These are phyloP conservation scores for Helianthus annuus DNA, from an alignment of 129 eudicot genomes.

Conservation along the genomic window DNA sequence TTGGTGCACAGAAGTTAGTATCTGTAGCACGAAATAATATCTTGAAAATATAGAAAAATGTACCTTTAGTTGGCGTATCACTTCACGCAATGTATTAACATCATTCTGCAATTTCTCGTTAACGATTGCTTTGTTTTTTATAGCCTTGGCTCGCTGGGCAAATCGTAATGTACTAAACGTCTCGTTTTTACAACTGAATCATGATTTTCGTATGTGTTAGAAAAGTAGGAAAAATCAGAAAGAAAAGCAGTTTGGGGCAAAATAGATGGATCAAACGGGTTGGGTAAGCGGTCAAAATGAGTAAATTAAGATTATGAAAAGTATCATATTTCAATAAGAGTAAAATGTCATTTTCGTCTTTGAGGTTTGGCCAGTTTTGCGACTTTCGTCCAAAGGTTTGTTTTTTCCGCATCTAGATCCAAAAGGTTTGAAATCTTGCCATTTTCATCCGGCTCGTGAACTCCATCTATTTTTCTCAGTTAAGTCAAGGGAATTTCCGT, in stretches of 20 bases:
- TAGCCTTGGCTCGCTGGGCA: slow-evolving; percentile 96
- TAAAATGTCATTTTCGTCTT: no score
- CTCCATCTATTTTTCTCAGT: no score
- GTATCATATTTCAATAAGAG: neutral
- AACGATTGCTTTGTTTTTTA: slow-evolving; percentile 88
- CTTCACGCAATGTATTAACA: slow-evolving; percentile 83
- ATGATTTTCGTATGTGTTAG: slow-evolving; percentile 20
- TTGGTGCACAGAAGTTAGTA: neutral
- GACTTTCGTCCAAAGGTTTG: no score
- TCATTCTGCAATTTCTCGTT: slow-evolving; percentile 90
- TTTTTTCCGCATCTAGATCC: no score
- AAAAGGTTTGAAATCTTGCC: no score
- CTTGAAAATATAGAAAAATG: neutral
- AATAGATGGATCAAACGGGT: neutral
- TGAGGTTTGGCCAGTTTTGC: no score
- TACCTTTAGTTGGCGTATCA: slow-evolving; percentile 78
- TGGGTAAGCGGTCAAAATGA: neutral
- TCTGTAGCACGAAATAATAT: neutral
- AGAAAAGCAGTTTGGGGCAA: slow-evolving; percentile 9
- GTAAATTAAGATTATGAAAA: neutral
- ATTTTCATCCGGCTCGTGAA: no score
- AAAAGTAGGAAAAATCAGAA: slow-evolving; percentile 9
- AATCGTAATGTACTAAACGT: slow-evolving; percentile 86
- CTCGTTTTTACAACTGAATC: slow-evolving; percentile 84
- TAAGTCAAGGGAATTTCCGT: no score